Percentiles rank a stretch among this genome's conserved stretches.
Conservation (phyloP, 345 rosid genomes). For the Cardamine resedifolia region DNA sequence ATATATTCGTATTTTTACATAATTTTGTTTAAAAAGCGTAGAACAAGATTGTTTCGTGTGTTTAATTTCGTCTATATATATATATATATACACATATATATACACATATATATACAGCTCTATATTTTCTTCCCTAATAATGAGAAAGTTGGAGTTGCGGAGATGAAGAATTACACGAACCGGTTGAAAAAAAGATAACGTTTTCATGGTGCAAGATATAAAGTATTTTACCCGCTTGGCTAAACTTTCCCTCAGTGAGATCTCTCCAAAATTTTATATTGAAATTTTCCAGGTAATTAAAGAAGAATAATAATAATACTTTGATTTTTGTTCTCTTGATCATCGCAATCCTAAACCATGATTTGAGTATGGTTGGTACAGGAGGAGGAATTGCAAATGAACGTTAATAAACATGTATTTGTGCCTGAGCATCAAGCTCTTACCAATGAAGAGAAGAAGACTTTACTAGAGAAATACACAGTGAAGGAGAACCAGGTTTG, state of each 20-base stretch:
- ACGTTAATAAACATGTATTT: constrained; percentile 62
- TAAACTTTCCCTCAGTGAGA: constrained; percentile 54
- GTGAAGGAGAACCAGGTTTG: constrained; percentile 81
- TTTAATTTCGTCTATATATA: background rate
- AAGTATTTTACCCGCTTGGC: constrained; percentile 71
- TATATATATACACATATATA: constrained; percentile 39
- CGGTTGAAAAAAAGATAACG: constrained; percentile 76
- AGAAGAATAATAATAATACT: background rate
- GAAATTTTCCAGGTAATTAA: constrained; percentile 76
- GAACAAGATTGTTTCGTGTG: background rate
- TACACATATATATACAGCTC: constrained; percentile 48
- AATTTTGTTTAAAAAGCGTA: background rate
- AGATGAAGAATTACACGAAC: constrained; percentile 74
- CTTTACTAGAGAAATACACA: constrained; percentile 60
- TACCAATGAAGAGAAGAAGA: constrained; percentile 64
- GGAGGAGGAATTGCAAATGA: constrained; percentile 69
- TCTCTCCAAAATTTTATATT: constrained; percentile 63
- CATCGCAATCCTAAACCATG: background rate
- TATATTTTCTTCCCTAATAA: constrained; percentile 82
- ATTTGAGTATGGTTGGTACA: constrained; percentile 23
- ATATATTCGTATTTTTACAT: background rate
- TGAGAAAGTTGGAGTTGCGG: constrained; percentile 74
- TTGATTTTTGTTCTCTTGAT: background rate
- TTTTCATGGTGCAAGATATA: constrained; percentile 58
- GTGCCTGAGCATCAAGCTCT: constrained; percentile 76